These are phyloP conservation scores for Moesziomyces sp. DNA, from an alignment of 1,284 basidiomycete species.

Conservation along the genomic window DNA sequence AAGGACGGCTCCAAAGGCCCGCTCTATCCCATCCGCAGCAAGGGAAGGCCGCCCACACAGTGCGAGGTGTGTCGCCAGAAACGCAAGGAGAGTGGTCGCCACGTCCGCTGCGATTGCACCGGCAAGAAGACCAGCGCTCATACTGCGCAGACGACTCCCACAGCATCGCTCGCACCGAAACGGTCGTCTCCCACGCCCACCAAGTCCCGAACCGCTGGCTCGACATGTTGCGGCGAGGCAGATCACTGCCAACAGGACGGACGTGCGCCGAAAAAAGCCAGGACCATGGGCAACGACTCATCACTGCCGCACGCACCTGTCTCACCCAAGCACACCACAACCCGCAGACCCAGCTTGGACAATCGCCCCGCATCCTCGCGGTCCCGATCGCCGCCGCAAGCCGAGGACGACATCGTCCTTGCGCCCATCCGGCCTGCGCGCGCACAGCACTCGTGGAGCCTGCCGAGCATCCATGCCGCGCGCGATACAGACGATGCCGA, in stretches of 20 bases:
- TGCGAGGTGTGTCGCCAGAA: constrained; percentile 58
- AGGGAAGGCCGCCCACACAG: constrained; percentile 59
- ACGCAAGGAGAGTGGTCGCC: constrained; percentile 49
- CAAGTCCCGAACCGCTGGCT: constrained; percentile 2
- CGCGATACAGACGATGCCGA: neutral
- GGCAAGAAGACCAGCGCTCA: constrained; percentile 21
- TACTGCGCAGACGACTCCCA: neutral
- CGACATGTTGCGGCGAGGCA: neutral
- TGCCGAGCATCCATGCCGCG: constrained; percentile 33
- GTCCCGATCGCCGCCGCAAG: neutral
- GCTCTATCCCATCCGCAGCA: constrained; percentile 53
- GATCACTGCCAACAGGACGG: neutral
- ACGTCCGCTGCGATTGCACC: constrained; percentile 52
- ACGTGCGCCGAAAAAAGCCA: constrained; percentile 20
- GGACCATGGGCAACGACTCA: neutral
- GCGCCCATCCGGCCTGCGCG: constrained; percentile 23
- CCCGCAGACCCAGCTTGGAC: neutral
- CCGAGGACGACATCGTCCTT: constrained; percentile 15
- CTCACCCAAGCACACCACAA: neutral
- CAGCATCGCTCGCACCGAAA: constrained; percentile 4
- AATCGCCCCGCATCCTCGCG: constrained; percentile 3
- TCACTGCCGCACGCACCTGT: neutral
- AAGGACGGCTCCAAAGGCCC: constrained; percentile 61
- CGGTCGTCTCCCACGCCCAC: constrained; percentile 5
- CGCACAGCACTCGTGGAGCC: constrained; percentile 26